These are phyloP conservation scores for Aspergillus cavernicola DNA, from an alignment of 495 filamentous ascomycete species.

Conservation along the genomic window DNA sequence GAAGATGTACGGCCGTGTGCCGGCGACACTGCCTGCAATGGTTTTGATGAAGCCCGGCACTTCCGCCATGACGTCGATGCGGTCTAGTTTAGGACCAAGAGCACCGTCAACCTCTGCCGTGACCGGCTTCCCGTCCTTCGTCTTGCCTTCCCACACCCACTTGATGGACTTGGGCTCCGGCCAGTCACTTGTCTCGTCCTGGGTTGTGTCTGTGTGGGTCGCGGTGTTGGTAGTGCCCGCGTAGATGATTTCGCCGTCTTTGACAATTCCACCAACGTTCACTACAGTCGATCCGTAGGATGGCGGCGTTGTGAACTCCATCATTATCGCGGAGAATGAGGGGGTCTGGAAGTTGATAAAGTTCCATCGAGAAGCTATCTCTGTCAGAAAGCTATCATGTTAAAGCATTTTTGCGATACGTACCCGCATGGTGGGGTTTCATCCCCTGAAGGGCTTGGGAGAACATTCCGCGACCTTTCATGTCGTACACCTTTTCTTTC, in stretches of 20 bases:
- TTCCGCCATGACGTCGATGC: constrained; percentile 94
- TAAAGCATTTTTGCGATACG: background rate
- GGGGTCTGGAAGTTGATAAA: constrained; percentile 89
- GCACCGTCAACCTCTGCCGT: constrained; percentile 64
- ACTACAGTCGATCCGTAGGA: constrained; percentile 90
- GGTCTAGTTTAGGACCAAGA: constrained; percentile 70
- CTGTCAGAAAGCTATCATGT: constrained; percentile 4
- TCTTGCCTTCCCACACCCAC: constrained; percentile 76
- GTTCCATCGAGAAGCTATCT: constrained; percentile 80
- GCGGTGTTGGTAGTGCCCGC: constrained; percentile 61
- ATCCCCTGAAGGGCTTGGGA: constrained; percentile 88
- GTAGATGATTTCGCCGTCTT: constrained; percentile 73
- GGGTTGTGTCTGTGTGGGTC: constrained; percentile 61
- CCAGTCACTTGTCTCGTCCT: constrained; percentile 81
- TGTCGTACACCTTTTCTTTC: constrained; percentile 75
- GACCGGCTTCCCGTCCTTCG: constrained; percentile 68
- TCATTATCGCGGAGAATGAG: constrained; percentile 80
- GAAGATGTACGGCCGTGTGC: constrained; percentile 96
- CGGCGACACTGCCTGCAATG: constrained; percentile 79
- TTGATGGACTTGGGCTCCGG: constrained; percentile 73
- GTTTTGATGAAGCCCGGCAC: constrained; percentile 93
- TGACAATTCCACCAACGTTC: constrained; percentile 75
- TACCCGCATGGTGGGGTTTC: constrained; percentile 96
- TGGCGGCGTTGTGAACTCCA: constrained; percentile 94
- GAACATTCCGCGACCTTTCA: constrained; percentile 74